phyloP scores from a whole-genome alignment of 345 rosid genomes.

The Limnanthes douglasii region DNA sequence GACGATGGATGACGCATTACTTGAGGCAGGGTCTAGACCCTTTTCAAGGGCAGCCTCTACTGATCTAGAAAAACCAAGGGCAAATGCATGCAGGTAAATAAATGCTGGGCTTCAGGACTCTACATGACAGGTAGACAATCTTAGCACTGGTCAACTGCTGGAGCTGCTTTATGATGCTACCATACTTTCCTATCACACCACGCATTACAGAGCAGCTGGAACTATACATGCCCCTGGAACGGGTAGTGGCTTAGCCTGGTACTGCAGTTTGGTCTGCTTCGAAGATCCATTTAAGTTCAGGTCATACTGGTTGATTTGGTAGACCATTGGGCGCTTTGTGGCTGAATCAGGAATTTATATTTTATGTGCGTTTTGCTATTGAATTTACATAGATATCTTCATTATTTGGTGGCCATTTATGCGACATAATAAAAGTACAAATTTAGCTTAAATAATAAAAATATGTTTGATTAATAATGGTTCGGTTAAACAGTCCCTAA shows the following conservation, averaged over 20 bases:
- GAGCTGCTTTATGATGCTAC: slow-evolving; percentile 62
- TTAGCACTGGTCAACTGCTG: slow-evolving; percentile 64
- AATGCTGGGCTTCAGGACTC: slow-evolving; percentile 43
- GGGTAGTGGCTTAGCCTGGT: slow-evolving; percentile 19
- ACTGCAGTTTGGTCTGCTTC: slow-evolving; percentile 39
- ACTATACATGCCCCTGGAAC: slow-evolving; percentile 43
- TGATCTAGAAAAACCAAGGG: slow-evolving; percentile 56
- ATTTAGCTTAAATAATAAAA: too few relatives aligned
- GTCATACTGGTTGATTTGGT: too few relatives aligned
- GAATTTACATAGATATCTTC: too few relatives aligned
- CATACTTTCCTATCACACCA: slow-evolving; percentile 80
- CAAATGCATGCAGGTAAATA: slow-evolving; percentile 65
- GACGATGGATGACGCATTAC: slow-evolving; percentile 26
- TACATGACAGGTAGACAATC: slow-evolving; percentile 31
- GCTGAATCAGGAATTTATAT: too few relatives aligned
- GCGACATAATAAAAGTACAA: too few relatives aligned
- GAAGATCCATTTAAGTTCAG: too few relatives aligned
- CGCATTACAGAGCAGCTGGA: slow-evolving; percentile 58
- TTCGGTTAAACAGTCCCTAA: too few relatives aligned
- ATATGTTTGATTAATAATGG: too few relatives aligned
- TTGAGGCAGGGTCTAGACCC: slow-evolving; percentile 27
- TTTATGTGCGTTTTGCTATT: too few relatives aligned
- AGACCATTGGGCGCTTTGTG: too few relatives aligned
- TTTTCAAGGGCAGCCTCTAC: slow-evolving; percentile 45
- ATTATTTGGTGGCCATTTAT: too few relatives aligned